Base-by-base conservation (phyloP, 129 eudicot species). In the carrot (Daucus carota) region DNA sequence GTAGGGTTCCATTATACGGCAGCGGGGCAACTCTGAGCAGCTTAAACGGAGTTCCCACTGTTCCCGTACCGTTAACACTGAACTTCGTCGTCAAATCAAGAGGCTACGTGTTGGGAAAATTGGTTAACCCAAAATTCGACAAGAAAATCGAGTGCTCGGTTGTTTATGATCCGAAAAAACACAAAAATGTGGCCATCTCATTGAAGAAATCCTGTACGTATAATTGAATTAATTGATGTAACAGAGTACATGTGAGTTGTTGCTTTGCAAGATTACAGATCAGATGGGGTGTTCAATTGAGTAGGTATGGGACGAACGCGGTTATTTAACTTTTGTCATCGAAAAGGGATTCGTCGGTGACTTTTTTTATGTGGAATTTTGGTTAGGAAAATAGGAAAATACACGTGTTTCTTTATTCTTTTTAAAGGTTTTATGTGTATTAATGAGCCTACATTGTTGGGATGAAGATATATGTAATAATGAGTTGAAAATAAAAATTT, bases 61-160 rank as follows among this genome's bases (percentile, higher is more conserved):
- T 83, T 6, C 88, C 93, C 10, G 93, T 93, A 83, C 90, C 86
- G 6, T n/a, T 93, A 71, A 89, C 76, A 59, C 38, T 93, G 80
- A 87, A 70, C 48, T 93, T 93, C 41, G 81, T 78, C 68, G 90
- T 91, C 31, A 84, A 88, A 82, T 93, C 98, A 26, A 86, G 89
- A 76, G 98, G 83, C 1, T 87, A 93, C 70, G 97, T 93, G 62
- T 42, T 93, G 87, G 98, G 98, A 9, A 86, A 88, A 87, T 63
- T 93, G 65, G 98, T 93, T 18, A 90, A 87, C 73, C 96, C 98
- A 1, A 93, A 86, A 75, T 93, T 93, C 80, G 72, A 79, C 79
- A 81, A 85, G 72, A 78, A 73, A 76, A 76, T 93, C 16, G 87
- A 85, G 32, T 93, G 98, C 77, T 52, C 82, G 0, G 80, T 93